Percentiles rank a stretch among this genome's conserved stretches.
These are phyloP conservation scores for Aspergillus campestris DNA, from an alignment of 495 filamentous ascomycete genomes.

Conservation along the genomic window DNA sequence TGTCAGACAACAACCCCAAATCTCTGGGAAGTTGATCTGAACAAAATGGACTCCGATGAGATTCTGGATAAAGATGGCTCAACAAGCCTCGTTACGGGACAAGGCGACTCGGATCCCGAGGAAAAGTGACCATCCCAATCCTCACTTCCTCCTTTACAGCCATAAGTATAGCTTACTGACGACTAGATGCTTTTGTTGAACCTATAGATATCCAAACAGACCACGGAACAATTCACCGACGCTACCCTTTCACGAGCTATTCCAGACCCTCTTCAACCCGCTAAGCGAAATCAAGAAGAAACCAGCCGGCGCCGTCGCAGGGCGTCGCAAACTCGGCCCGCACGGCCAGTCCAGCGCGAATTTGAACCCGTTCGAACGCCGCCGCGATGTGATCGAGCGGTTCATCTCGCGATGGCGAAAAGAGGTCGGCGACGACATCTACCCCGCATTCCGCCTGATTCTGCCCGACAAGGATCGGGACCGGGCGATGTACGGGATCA, in stretches of 20 bases:
- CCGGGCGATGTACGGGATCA: slow-evolving; percentile 87
- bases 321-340: slow-evolving; percentile 46
- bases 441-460: slow-evolving; percentile 86
- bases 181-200: not conserved
- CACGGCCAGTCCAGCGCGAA: slow-evolving; percentile 41
- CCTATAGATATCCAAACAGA: slow-evolving; percentile 66
- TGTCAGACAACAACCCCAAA: too few relatives aligned
- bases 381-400: slow-evolving; percentile 76
- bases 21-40: not conserved
- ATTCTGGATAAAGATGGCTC: slow-evolving; percentile 40
- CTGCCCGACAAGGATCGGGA: slow-evolving; percentile 92
- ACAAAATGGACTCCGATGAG: slow-evolving; percentile 42
- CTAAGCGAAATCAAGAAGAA: slow-evolving; percentile 78
- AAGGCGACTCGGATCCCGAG: slow-evolving; percentile 49
- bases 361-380: slow-evolving; percentile 70
- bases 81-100: slow-evolving; percentile 24
- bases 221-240: slow-evolving; percentile 73
- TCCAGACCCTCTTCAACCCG: slow-evolving; percentile 73
- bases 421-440: slow-evolving; percentile 85
- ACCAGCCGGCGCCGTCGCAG: slow-evolving; percentile 41
- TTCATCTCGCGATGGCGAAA: slow-evolving; percentile 86
- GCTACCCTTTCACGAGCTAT: slow-evolving; percentile 75
- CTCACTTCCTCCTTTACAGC: not conserved
- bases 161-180: slow-evolving; percentile 15
- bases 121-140: slow-evolving; percentile 43